These are phyloP conservation scores for Polygonum maritimum DNA, from an alignment of 148 eudicot species.

Conservation along the genomic window DNA sequence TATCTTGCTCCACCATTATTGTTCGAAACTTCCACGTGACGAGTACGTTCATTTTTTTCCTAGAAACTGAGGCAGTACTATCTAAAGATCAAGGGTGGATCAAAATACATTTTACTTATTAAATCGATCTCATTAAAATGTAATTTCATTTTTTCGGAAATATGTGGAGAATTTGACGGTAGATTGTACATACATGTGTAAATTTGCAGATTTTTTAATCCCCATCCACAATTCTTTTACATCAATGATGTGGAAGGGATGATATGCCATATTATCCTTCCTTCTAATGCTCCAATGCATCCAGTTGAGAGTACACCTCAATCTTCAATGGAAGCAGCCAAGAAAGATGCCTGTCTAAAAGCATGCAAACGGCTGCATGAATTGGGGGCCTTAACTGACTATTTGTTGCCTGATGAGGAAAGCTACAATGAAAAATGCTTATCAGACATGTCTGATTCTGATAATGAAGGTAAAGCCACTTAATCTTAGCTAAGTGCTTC, in stretches of 20 bases:
- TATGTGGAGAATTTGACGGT: background rate
- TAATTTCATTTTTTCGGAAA: background rate
- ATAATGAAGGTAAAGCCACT: conserved; percentile 46
- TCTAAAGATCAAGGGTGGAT: too few relatives aligned
- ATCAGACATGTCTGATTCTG: conserved; percentile 47
- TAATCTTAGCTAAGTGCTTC: background rate
- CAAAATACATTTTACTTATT: background rate
- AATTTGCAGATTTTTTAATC: conserved; percentile 60
- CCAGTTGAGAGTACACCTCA: conserved; percentile 53
- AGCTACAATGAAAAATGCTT: conserved; percentile 28
- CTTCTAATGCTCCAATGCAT: conserved; percentile 82
- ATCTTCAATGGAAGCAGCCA: conserved; percentile 67
- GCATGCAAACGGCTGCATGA: conserved; percentile 88
- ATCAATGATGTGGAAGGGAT: conserved; percentile 66
- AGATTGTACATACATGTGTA: background rate
- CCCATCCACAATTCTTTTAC: conserved; percentile 56
- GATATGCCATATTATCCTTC: conserved; percentile 67
- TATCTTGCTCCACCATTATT: conserved; percentile 72
- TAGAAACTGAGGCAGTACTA: too few relatives aligned
- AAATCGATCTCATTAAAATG: conserved; percentile 1
- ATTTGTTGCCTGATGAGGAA: conserved; percentile 76
- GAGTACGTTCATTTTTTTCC: conserved; percentile 48
- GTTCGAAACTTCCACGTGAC: conserved; percentile 92
- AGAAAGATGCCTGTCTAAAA: conserved; percentile 83
- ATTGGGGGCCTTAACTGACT: conserved; percentile 76